These are phyloP conservation scores for Solanum tarijense DNA, from an alignment of 257 asterid species.

Conservation along the genomic window DNA sequence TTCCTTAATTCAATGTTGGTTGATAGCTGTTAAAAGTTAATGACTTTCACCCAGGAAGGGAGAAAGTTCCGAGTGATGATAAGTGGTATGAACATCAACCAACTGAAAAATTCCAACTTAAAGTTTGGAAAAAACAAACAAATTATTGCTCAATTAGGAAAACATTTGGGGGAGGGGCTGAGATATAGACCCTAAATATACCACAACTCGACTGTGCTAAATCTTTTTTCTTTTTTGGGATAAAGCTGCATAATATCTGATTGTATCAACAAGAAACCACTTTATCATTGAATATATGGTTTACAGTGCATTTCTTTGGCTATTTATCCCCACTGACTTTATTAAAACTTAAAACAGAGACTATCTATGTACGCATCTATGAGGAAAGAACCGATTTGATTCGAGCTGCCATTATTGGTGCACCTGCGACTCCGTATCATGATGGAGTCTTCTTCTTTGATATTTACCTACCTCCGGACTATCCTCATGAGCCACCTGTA, in stretches of 20 bases:
- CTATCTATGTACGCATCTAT: slow-evolving; percentile 59
- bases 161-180: background rate
- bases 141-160: background rate
- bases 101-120: background rate
- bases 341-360: slow-evolving; percentile 32
- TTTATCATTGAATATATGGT: background rate
- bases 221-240: background rate
- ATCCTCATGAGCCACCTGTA: slow-evolving; percentile 92
- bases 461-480: slow-evolving; percentile 67
- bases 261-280: background rate
- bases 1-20: background rate
- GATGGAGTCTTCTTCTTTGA: slow-evolving; percentile 86
- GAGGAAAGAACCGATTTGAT: slow-evolving; percentile 81
- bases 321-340: background rate
- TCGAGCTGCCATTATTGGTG: slow-evolving; percentile 74
- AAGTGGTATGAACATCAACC: background rate
- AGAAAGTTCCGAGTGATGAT: background rate
- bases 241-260: background rate
- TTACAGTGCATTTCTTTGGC: background rate
- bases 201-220: background rate
- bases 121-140: background rate
- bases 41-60: background rate
- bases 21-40: background rate
- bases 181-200: background rate
- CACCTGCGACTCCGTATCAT: slow-evolving; percentile 91